phyloP scores from a whole-genome alignment of 495 filamentous ascomycete genomes.

The Penicillium arizonense region DNA sequence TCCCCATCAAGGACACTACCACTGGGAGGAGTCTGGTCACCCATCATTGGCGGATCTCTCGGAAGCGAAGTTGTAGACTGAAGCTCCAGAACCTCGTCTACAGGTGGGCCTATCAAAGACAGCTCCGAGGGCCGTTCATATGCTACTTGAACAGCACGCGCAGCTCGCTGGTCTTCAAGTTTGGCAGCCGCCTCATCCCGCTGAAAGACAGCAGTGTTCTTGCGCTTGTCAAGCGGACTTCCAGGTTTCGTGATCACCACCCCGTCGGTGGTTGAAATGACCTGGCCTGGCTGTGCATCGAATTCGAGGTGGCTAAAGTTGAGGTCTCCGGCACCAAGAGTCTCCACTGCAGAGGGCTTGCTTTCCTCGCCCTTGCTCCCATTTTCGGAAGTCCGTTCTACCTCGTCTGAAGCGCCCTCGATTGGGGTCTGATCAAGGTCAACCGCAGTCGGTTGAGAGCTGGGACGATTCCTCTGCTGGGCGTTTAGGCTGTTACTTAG shows the following conservation, averaged over 20 bases:
- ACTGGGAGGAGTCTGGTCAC: constrained; percentile 62
- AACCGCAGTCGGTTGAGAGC: constrained; percentile 20
- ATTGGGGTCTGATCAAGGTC: constrained; percentile 24
- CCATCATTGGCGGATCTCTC: constrained; percentile 36
- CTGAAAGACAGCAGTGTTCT: constrained; percentile 36
- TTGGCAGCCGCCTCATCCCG: constrained; percentile 54
- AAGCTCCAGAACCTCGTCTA: constrained; percentile 31
- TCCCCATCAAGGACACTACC: constrained; percentile 71
- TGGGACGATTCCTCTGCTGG: constrained; percentile 37
- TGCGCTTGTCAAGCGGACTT: constrained; percentile 31
- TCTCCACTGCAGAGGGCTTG: constrained; percentile 81
- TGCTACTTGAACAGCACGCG: constrained; percentile 59
- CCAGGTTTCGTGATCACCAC: constrained; percentile 42
- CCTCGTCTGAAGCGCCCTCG: constrained; percentile 25
- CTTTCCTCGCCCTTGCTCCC: constrained; percentile 39
- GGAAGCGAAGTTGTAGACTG: constrained; percentile 33
- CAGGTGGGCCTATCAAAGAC: constrained; percentile 21
- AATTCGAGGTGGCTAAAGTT: constrained; percentile 75
- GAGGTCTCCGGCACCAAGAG: constrained; percentile 83
- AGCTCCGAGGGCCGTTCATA: constrained; percentile 50
- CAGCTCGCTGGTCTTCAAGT: constrained; percentile 56
- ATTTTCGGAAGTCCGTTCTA: constrained; percentile 12
- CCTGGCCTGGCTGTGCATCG: constrained; percentile 37
- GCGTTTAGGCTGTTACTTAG: constrained; percentile 79
- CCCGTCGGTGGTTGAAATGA: constrained; percentile 37